phyloP scores from a whole-genome alignment of 2,329 filamentous ascomycete genomes.

The Nigrograna mackinnonii region DNA sequence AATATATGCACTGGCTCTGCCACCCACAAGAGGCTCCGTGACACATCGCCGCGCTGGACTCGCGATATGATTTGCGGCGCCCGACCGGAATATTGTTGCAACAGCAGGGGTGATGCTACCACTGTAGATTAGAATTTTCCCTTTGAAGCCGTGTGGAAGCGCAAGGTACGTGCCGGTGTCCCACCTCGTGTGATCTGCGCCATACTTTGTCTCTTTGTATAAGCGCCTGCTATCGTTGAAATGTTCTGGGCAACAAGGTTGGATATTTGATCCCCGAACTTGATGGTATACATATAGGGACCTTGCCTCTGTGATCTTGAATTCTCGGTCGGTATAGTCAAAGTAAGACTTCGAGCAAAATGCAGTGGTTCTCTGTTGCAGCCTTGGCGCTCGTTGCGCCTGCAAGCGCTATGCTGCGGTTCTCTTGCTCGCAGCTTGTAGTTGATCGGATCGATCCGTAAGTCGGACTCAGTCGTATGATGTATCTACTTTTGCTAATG shows the following conservation, averaged over 20 bases:
- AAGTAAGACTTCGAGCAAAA: not conserved
- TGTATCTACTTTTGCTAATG: not conserved
- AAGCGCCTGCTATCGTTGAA: no score
- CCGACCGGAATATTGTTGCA: not conserved
- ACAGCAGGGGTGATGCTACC: no score
- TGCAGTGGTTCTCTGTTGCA: slow-evolving; percentile 8
- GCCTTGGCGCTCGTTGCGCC: slow-evolving; percentile 14
- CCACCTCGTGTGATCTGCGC: no score
- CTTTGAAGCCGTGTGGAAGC: no score
- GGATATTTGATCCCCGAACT: no score
- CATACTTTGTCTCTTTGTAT: no score
- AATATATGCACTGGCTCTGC: slow-evolving; percentile 5
- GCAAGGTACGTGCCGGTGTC: no score
- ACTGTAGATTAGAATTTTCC: no score
- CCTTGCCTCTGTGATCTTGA: not conserved
- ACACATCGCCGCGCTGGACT: no score
- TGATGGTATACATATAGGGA: not conserved
- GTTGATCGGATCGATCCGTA: slow-evolving; percentile 16
- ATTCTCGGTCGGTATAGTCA: no score
- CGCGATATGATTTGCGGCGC: slow-evolving; percentile 1
- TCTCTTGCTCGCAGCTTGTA: slow-evolving; percentile 14
- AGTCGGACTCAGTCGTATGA: not conserved
- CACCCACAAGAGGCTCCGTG: no score
- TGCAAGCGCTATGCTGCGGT: slow-evolving; percentile 14
- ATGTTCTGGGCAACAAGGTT: no score